Conservation (phyloP, 768 basidiomycete species). For the Suillus paluster region DNA sequence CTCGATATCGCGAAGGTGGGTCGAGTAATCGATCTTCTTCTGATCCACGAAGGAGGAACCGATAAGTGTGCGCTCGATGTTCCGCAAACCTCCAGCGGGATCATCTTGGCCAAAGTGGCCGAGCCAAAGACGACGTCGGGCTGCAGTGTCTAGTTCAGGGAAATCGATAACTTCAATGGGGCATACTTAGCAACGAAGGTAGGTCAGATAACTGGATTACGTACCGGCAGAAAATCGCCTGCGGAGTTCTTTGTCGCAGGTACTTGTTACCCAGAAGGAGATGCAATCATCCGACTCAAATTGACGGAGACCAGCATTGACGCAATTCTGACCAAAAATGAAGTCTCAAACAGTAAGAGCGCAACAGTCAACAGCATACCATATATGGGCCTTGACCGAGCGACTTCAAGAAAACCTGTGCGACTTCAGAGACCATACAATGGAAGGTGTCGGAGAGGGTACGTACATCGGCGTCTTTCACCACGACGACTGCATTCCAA, state of each 20-base stretch:
- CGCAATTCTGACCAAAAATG: background rate
- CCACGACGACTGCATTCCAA: conserved; percentile 4
- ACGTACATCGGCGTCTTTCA: conserved; percentile 1
- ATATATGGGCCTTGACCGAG: background rate
- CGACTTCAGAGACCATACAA: background rate
- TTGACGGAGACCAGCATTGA: background rate
- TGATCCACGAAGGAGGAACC: background rate
- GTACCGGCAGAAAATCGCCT: background rate
- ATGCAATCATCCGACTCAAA: conserved; percentile 1
- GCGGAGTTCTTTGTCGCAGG: background rate
- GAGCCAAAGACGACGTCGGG: conserved; percentile 3
- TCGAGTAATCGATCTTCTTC: background rate
- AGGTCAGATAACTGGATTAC: background rate
- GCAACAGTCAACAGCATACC: background rate
- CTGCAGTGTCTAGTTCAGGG: background rate
- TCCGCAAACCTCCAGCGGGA: background rate
- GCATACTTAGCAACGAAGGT: background rate
- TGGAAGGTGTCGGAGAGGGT: too few species aligned
- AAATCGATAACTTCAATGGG: background rate
- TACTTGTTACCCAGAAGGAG: conserved; percentile 2
- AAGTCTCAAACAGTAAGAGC: background rate
- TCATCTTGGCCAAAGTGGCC: background rate
- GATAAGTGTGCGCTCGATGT: background rate
- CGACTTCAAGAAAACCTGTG: background rate
- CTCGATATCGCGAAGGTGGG: background rate